Conservation (phyloP, 1,139 yeast genomes). For the Pichia sp. region DNA sequence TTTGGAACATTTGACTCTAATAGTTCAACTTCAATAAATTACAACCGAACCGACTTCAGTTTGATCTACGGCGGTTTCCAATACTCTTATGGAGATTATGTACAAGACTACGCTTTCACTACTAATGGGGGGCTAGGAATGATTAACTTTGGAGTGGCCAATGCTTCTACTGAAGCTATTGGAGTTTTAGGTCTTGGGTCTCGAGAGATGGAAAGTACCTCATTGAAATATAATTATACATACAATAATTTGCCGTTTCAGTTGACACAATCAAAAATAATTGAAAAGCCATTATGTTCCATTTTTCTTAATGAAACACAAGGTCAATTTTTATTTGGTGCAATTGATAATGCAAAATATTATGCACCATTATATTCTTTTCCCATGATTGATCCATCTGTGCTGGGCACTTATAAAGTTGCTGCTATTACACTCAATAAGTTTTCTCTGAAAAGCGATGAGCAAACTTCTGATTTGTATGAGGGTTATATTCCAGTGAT, state of each 20-base stretch:
- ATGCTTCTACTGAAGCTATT: constrained; percentile 12
- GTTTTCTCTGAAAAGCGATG: constrained; percentile 6
- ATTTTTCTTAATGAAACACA: constrained; percentile 37
- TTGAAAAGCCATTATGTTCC: constrained; percentile 45
- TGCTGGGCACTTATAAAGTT: background rate
- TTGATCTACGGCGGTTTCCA: constrained; percentile 59
- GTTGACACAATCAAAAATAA: constrained; percentile 45
- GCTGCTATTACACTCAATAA: constrained; percentile 39
- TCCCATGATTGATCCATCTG: constrained; percentile 28
- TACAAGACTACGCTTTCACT: constrained; percentile 43
- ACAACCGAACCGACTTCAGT: constrained; percentile 39
- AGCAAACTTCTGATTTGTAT: constrained; percentile 25
- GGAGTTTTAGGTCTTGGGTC: constrained; percentile 62
- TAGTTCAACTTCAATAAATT: background rate
- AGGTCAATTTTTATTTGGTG: constrained; percentile 45
- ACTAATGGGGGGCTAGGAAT: constrained; percentile 36
- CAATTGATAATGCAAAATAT: constrained; percentile 47
- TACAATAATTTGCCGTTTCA: constrained; percentile 54
- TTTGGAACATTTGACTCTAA: constrained; percentile 40
- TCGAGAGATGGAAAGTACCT: constrained; percentile 40
- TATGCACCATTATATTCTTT: constrained; percentile 39
- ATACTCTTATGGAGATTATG: constrained; percentile 59
- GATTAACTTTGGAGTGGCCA: constrained; percentile 32
- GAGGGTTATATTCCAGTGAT: constrained; percentile 19
- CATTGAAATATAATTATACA: constrained; percentile 13